phyloP scores from a whole-genome alignment of 345 rosid species.

The Bruguiera gymnorhiza region DNA sequence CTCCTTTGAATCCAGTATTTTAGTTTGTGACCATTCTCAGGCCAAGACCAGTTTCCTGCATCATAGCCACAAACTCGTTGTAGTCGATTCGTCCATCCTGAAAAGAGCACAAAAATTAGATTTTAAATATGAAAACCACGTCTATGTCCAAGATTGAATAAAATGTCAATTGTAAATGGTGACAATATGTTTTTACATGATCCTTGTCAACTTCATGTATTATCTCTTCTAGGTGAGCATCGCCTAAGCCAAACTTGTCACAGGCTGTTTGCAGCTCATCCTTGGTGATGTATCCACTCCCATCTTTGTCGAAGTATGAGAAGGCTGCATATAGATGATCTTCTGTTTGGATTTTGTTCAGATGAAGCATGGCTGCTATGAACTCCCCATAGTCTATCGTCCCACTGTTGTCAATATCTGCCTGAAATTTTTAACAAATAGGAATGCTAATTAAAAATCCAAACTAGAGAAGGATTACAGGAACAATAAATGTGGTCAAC shows the following conservation, averaged over 20 bases:
- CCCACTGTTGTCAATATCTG: conserved; percentile 88
- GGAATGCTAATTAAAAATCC: background rate
- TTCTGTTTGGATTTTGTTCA: conserved; percentile 78
- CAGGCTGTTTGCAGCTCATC: conserved; percentile 91
- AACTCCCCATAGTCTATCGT: conserved; percentile 89
- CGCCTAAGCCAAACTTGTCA: conserved; percentile 63
- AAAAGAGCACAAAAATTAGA: background rate
- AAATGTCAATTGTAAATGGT: background rate
- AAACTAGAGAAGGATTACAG: background rate
- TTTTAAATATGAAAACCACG: background rate
- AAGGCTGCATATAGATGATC: conserved; percentile 83
- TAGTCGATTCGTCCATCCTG: conserved; percentile 18
- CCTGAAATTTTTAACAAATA: conserved; percentile 41
- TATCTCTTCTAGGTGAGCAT: conserved; percentile 60
- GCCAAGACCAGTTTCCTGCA: conserved; percentile 13
- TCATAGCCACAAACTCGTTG: conserved; percentile 17
- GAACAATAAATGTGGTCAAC: background rate
- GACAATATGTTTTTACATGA: conserved; percentile 38
- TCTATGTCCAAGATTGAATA: background rate
- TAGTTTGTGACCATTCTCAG: background rate
- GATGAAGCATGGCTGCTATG: conserved; percentile 89
- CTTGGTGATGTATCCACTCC: conserved; percentile 84
- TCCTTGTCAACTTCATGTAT: conserved; percentile 79
- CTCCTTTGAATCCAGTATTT: background rate
- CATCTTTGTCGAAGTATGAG: conserved; percentile 85